Conservation (phyloP, 306 rosid species). For the Quercus cerris region DNA sequence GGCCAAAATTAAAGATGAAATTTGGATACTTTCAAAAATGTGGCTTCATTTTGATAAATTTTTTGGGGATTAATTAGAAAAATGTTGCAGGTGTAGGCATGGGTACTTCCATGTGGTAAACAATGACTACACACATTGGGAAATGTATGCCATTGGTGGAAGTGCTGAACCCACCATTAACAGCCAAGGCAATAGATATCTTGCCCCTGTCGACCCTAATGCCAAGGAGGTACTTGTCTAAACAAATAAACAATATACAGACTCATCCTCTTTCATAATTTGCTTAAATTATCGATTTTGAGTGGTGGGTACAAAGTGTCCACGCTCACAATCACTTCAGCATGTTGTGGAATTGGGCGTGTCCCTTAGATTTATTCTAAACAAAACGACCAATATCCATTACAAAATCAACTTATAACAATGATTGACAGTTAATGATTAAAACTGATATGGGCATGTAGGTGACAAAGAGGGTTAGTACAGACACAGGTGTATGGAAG, state of each 20-base stretch:
- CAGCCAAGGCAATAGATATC: constrained; percentile 96
- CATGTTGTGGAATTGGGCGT: too few species aligned
- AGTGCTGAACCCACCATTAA: constrained; percentile 95
- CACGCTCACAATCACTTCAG: too few species aligned
- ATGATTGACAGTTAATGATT: background rate
- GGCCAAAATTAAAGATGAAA: too few species aligned
- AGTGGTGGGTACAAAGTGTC: too few species aligned
- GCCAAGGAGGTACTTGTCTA: constrained; percentile 74
- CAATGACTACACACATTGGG: constrained; percentile 98
- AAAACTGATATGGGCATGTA: constrained; percentile 29
- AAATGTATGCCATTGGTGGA: constrained; percentile 98
- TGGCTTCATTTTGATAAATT: background rate
- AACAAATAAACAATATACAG: background rate
- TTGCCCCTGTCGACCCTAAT: constrained; percentile 73
- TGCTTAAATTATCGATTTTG: too few species aligned
- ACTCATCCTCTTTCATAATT: too few species aligned
- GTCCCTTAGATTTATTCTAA: too few species aligned
- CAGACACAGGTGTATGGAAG: constrained; percentile 46
- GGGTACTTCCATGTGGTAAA: constrained; percentile 98
- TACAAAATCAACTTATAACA: background rate
- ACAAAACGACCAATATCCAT: background rate
- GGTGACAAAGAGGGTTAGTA: constrained; percentile 88
- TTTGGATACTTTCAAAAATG: background rate
- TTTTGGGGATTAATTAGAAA: background rate
- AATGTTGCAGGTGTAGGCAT: constrained; percentile 83